Evolutionary conservation across 2,329 filamentous ascomycete species (phyloP), one percentile per base, ranked within the genome.

Genomic region (Trichoderma koningii): DNA sequence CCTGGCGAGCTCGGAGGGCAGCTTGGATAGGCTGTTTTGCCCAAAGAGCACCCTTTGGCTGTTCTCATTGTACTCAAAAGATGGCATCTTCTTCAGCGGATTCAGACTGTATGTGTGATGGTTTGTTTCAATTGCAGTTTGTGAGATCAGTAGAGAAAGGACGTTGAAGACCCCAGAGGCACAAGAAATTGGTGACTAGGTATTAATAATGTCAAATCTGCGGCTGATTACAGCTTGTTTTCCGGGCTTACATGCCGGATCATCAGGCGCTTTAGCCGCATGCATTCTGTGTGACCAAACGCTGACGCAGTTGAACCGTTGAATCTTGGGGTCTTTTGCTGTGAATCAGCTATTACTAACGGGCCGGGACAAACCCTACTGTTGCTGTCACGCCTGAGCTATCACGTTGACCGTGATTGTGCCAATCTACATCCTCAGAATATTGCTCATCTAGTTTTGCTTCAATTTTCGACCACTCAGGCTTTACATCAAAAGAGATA

Each of bases 21-120:
- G 73, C 67, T 81, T 81, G 60, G 81, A 77, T 55, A 87, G 73
- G n/a, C 80, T 84, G 62, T 83, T 83, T 56, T 76, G 77, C 65
- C 85, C 85, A 70, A 87, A 87, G 68, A 87, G 74, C 63, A 87
- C 81, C 19, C 62, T 57, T 23, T 57, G 52, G 15, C 26, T 51
- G 38, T 47, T 57, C 53, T 64, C 62, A 6, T 48, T 56, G 26
- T 64, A 64, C 7, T 64, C 53, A 3, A 57, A 64, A 30, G 42
- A 30, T 15, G 44, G 30, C 62, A 64, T 64, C 17, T 42, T 51
- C 10, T 14, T 23, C 21, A 7, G 3, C 4, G 34, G 28, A 7
- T 53, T 6, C 19, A 34, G 7, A 17, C 12, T 9, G n/a, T 10
- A 10, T 3, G 21, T 21, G 21, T 10, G n/a, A 21, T 12, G 19